Percentiles rank a stretch among this genome's conserved stretches.
phyloP scores from a whole-genome alignment of 148 eudicot genomes.

The Salicornia ramosissima region DNA sequence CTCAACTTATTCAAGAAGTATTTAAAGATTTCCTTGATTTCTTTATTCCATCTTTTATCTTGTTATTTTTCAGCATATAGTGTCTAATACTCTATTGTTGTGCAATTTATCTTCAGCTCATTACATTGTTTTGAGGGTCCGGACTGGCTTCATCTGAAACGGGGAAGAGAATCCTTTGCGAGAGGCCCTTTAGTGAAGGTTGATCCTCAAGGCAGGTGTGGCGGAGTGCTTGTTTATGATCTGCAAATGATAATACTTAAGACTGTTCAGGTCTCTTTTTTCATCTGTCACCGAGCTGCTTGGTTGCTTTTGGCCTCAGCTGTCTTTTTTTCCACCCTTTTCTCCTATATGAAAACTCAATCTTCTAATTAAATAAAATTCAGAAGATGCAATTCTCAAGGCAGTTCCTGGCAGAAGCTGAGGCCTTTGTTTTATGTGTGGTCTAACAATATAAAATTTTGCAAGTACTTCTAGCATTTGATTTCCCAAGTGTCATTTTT shows the following conservation, averaged over 20 bases:
- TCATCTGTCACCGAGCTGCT: slow-evolving; percentile 19
- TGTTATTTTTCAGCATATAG: background rate
- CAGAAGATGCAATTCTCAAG: background rate
- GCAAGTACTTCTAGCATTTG: background rate
- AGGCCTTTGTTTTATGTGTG: background rate
- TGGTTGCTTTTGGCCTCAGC: slow-evolving; percentile 10
- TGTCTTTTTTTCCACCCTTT: background rate
- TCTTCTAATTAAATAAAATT: background rate
- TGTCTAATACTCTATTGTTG: slow-evolving; percentile 24
- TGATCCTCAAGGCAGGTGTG: slow-evolving; percentile 97
- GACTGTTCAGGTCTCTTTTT: slow-evolving; percentile 80
- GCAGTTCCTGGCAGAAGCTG: background rate
- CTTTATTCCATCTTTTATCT: background rate
- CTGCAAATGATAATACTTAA: slow-evolving; percentile 89
- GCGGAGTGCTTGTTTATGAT: slow-evolving; percentile 85
- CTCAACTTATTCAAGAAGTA: background rate
- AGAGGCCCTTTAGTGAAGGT: slow-evolving; percentile 86
- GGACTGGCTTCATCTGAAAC: slow-evolving; percentile 84
- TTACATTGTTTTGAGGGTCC: slow-evolving; percentile 99
- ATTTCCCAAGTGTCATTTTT: too few relatives aligned
- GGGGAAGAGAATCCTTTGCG: slow-evolving; percentile 86
- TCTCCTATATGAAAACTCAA: background rate
- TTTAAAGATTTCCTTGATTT: background rate
- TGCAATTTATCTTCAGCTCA: slow-evolving; percentile 51
- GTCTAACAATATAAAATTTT: too few relatives aligned